A percentile compares a stretch with the other conserved stretches of the same genome.
Conservation (phyloP, 805 yeast species). For the Saitoella complicata region DNA sequence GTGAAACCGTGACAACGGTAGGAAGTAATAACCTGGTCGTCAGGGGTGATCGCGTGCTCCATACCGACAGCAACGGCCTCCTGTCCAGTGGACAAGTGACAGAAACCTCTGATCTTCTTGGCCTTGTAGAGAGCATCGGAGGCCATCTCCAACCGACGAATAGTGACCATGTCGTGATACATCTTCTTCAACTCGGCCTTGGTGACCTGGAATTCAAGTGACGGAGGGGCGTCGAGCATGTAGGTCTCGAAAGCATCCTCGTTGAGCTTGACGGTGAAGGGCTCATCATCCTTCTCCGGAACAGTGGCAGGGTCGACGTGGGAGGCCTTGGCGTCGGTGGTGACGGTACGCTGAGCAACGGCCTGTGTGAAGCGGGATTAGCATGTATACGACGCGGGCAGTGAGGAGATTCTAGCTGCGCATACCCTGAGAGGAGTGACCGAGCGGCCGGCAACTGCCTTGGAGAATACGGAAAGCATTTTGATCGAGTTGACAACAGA, state of each 20-base stretch:
- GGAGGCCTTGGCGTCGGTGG: slow-evolving; percentile 1
- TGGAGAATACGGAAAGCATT: no score
- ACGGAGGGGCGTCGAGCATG: slow-evolving; percentile 57
- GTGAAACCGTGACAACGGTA: slow-evolving; percentile 99
- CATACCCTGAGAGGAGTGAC: no score
- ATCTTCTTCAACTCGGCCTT: slow-evolving; percentile 68
- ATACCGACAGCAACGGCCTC: slow-evolving; percentile 99
- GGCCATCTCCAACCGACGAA: slow-evolving; percentile 97
- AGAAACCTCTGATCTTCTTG: slow-evolving; percentile 96
- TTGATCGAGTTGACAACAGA: no score
- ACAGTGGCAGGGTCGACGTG: not conserved
- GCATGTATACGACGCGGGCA: no score
- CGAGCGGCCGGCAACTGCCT: no score
- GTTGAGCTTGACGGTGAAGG: slow-evolving; percentile 34
- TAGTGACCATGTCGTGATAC: slow-evolving; percentile 90
- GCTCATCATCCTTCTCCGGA: slow-evolving; percentile 2
- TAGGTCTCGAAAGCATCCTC: slow-evolving; percentile 75
- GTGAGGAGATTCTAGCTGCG: no score
- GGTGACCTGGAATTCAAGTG: slow-evolving; percentile 57
- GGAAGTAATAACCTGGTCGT: slow-evolving; percentile 86
- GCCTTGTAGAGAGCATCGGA: slow-evolving; percentile 97
- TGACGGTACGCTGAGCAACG: not conserved
- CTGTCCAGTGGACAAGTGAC: slow-evolving; percentile 96
- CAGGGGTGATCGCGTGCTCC: slow-evolving; percentile 74
- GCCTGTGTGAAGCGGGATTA: not conserved